Evolutionary conservation across 2,329 filamentous ascomycete genomes (phyloP), one percentile per base, ranked within the genome.

Genomic region (Aureobasidium uvarum): DNA sequence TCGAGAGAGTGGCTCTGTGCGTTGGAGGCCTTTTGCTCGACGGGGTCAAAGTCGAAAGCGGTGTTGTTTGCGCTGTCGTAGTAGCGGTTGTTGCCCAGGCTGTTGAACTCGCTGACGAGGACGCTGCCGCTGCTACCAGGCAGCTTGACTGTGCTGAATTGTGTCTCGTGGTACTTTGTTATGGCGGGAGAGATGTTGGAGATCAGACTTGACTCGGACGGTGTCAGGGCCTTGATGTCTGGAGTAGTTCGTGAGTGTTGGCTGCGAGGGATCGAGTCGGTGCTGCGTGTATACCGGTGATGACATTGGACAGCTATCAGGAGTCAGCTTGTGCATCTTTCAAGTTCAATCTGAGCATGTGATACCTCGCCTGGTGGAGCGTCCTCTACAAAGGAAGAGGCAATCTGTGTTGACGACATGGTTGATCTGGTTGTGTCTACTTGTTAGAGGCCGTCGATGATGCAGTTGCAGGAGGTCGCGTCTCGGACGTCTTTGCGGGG

Each of bases 151-250:
- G 92, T 92, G 56, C 87, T 81, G 77, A 97, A 90, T 78, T 99
- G 95, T 78, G 93, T 89, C 79, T 99, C 94, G 73, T 98, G 97
- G 84, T 99, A 98, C 78, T 90, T 92, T 79, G 93, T 84, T 76
- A 96, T 96, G 0, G 95, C 92, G 0, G 92, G 90, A 7, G 84
- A 85, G 62, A 97, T 88, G 69, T 90, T 87, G 67, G 86, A 80
- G 64, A 93, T 80, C 68, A 95, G 81, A 64, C 84, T 81, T 43
- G 87, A 85, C 48, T 87, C 86, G 71, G 89, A 86, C 68, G 86
- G 81, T 20, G 92, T 92, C 50, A 99, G 84, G 59, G 87, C 84
- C 78, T 96, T 96, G 82, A 99, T 96, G 76, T 96, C 95, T 96
- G 77, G 68, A 67, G 56, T 16, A 23, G 16, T 16, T 50, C 3